Evolutionary conservation across 2,329 filamentous ascomycete genomes (phyloP).

Genomic region (Lachnellula occidentalis): DNA sequence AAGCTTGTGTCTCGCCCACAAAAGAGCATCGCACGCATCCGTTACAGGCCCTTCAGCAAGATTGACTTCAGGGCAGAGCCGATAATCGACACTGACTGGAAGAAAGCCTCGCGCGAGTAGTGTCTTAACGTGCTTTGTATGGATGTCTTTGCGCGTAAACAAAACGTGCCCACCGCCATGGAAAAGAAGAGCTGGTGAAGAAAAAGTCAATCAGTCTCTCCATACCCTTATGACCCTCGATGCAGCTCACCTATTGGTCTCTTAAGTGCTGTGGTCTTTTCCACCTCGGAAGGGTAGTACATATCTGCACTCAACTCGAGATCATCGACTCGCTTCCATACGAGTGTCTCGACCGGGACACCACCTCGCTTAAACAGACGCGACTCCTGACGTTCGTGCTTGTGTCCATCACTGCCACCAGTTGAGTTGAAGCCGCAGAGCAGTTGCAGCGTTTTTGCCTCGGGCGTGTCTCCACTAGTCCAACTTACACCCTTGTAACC

Average conservation of each 20-base stretch:
- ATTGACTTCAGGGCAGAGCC: conserved; percentile 44
- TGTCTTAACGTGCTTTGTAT: conserved; percentile 32
- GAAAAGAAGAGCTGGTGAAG: conserved; percentile 36
- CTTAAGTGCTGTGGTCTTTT: neutral
- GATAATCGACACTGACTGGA: conserved; percentile 45
- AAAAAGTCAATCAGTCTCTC: neutral
- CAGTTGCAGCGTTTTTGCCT: neutral
- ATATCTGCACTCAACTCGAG: conserved; percentile 28
- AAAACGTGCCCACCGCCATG: conserved; percentile 40
- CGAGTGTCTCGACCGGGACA: conserved; percentile 41
- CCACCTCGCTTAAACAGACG: conserved; percentile 29
- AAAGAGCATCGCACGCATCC: conserved; percentile 40
- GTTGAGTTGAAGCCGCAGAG: neutral
- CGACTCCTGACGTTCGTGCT: neutral
- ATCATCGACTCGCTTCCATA: conserved; percentile 16
- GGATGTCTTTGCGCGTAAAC: conserved; percentile 35
- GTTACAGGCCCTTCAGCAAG: conserved; percentile 41
- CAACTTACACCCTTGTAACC: conserved; percentile 3
- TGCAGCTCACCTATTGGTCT: neutral
- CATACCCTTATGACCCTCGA: neutral
- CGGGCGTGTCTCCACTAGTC: neutral
- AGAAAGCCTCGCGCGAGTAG: conserved; percentile 38
- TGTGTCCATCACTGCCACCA: neutral
- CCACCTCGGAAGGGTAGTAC: conserved; percentile 24
- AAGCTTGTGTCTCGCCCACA: conserved; percentile 35